Percentiles rank a stretch among this genome's conserved stretches.
These are phyloP conservation scores for Protea cynaroides DNA, from an alignment of 164 flowering plant species.

Conservation along the genomic window DNA sequence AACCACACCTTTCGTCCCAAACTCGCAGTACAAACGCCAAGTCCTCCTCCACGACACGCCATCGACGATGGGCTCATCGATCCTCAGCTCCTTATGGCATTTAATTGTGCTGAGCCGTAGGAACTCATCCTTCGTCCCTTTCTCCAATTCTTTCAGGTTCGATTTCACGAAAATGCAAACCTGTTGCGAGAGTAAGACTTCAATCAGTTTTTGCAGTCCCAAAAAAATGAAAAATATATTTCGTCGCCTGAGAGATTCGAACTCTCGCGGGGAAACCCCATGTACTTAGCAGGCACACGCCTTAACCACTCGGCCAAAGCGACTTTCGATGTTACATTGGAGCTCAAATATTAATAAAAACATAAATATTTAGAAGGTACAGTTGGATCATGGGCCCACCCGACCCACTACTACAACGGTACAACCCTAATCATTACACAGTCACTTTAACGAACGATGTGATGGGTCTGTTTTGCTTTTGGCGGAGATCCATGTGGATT, in stretches of 20 bases:
- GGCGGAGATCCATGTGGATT: too few species aligned
- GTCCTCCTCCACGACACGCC: slow-evolving; percentile 54
- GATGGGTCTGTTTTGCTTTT: too few species aligned
- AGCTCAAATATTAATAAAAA: too few species aligned
- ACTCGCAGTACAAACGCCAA: slow-evolving; percentile 78
- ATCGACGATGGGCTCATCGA: slow-evolving; percentile 38
- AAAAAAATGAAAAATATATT: too few species aligned
- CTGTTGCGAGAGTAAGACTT: too few species aligned
- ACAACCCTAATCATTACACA: too few species aligned
- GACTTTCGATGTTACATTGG: background rate
- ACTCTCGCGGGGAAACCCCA: background rate
- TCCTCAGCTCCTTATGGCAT: slow-evolving; percentile 71
- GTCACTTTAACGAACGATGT: too few species aligned
- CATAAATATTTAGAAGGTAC: too few species aligned
- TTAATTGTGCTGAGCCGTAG: slow-evolving; percentile 43
- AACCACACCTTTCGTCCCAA: slow-evolving; percentile 63
- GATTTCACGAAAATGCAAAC: slow-evolving; percentile 52
- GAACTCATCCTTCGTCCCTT: slow-evolving; percentile 22
- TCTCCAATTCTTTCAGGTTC: slow-evolving; percentile 12
- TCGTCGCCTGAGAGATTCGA: too few species aligned
- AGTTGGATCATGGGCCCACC: too few species aligned
- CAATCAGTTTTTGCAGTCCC: too few species aligned
- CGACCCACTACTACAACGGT: too few species aligned
- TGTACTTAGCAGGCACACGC: slow-evolving; percentile 99
- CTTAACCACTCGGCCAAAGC: slow-evolving; percentile 99